Evolutionary conservation across 169 alveolate species (phyloP), one percentile per base, ranked within the genome.

Genomic region (Babesia bigemina): DNA sequence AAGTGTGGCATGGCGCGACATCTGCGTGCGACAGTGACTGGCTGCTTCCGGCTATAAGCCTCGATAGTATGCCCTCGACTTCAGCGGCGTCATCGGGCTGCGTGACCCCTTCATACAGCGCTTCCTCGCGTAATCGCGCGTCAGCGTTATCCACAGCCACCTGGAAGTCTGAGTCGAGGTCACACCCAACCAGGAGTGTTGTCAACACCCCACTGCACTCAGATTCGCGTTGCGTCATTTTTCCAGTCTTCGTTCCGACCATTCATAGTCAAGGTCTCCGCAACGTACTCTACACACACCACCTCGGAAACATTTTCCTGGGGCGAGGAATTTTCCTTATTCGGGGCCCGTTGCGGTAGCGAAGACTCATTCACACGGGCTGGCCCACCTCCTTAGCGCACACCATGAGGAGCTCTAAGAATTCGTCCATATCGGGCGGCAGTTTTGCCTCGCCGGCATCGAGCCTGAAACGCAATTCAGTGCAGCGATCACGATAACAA

Each of bases 361-460:
- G 39, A 16, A 4, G 3, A 12, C 22, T 2, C n/a, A 10, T 14
- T 63, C 59, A 49, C 47, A 45, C 16, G 2, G 58, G 73, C 58
- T 26, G 42, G 2, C 44, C 76, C 8, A 42, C 63, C 39, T 76
- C 66, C 57, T 69, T 58, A 22, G 66, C 75, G 55, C 87, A 79
- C 8, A 70, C 26, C 29, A 58, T 48, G 39, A 81, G 57, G 50
- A 81, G 70, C 62, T 76, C 67, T 58, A 81, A 11, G 48, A 81
- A 81, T n/a, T 81, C 83, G 65, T 81, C 88, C 76, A 81, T 52
- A 16, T 72, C 88, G 0, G 83, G 45, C 29, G 62, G 67, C 11
- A 66, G 47, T 21, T 21, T n/a, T 47, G 8, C 63, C 21, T 19
- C 55, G 24, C 2, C 28, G 17, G 14, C 39, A n/a, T 21, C 50